Percentiles rank a stretch among this genome's conserved stretches.
These are phyloP conservation scores for Syzygium jambos DNA, from an alignment of 345 rosid species.

Conservation along the genomic window DNA sequence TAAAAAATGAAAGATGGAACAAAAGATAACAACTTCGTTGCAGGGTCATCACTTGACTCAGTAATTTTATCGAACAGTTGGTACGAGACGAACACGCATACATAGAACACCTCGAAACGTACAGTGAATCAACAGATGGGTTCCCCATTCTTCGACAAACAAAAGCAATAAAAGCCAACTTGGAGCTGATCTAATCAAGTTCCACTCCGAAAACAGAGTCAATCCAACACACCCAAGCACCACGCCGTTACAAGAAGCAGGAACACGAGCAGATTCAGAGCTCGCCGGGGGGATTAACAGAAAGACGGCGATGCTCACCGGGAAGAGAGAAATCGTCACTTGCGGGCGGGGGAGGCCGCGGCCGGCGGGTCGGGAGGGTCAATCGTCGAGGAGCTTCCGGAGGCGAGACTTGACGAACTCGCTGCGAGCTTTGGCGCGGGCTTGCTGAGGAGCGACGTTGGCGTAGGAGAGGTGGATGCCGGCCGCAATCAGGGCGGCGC, in stretches of 20 bases:
- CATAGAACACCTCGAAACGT: neutral
- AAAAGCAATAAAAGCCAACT: neutral
- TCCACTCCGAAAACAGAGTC: neutral
- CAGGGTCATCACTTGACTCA: neutral
- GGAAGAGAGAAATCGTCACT: neutral
- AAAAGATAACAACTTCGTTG: neutral
- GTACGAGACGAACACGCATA: neutral
- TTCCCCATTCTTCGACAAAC: neutral
- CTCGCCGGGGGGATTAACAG: neutral
- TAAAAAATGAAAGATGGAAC: neutral
- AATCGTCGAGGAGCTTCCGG: constrained; percentile 51
- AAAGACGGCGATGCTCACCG: neutral
- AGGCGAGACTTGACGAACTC: constrained; percentile 50
- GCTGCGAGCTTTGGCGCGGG: constrained; percentile 54
- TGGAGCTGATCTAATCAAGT: neutral
- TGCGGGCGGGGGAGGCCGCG: neutral
- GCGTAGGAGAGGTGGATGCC: constrained; percentile 58
- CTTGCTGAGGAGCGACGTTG: constrained; percentile 69
- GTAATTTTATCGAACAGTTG: neutral
- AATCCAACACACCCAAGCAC: neutral
- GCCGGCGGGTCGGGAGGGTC: neutral
- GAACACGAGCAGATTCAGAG: neutral
- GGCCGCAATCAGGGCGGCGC: constrained; percentile 32
- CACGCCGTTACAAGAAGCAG: neutral
- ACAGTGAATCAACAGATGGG: neutral